A percentile compares a stretch with the other conserved stretches of the same genome.
These are phyloP conservation scores for Austroboletus niveus DNA, from an alignment of 1,284 basidiomycete species.

Conservation along the genomic window DNA sequence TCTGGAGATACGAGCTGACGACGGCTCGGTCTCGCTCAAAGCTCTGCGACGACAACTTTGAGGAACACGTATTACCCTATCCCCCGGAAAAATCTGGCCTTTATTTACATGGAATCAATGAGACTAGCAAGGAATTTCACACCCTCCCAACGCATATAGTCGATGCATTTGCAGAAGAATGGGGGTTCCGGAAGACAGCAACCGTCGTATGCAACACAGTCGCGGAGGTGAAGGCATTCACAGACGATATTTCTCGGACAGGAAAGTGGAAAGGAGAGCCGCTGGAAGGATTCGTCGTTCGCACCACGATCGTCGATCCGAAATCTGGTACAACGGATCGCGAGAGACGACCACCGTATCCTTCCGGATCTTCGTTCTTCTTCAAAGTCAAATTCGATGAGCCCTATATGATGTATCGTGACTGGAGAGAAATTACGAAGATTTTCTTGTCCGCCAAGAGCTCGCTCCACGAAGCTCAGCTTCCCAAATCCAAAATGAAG, in stretches of 20 bases:
- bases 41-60: slow-evolving; percentile 97
- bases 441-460: slow-evolving; percentile 51
- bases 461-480: slow-evolving; percentile 29
- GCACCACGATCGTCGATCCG: slow-evolving; percentile 60
- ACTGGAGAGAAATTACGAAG: slow-evolving; percentile 96
- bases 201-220: slow-evolving; percentile 63
- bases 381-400: slow-evolving; percentile 89
- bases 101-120: slow-evolving; percentile 64
- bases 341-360: slow-evolving; percentile 61
- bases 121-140: slow-evolving; percentile 66
- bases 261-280: slow-evolving; percentile 84
- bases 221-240: slow-evolving; percentile 71
- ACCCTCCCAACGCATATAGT: slow-evolving; percentile 74
- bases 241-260: slow-evolving; percentile 61
- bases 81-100: slow-evolving; percentile 63
- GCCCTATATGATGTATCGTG: slow-evolving; percentile 38
- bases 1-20: not conserved
- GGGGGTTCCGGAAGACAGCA: slow-evolving; percentile 83
- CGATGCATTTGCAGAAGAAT: slow-evolving; percentile 80
- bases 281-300: slow-evolving; percentile 96
- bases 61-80: slow-evolving; percentile 94
- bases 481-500: slow-evolving; percentile 64
- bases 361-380: slow-evolving; percentile 80
- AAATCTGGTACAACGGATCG: slow-evolving; percentile 30
- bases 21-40: slow-evolving; percentile 30